Evolutionary conservation across 805 yeast species (phyloP).

Genomic region (Phaffomyces thermotolerans): DNA sequence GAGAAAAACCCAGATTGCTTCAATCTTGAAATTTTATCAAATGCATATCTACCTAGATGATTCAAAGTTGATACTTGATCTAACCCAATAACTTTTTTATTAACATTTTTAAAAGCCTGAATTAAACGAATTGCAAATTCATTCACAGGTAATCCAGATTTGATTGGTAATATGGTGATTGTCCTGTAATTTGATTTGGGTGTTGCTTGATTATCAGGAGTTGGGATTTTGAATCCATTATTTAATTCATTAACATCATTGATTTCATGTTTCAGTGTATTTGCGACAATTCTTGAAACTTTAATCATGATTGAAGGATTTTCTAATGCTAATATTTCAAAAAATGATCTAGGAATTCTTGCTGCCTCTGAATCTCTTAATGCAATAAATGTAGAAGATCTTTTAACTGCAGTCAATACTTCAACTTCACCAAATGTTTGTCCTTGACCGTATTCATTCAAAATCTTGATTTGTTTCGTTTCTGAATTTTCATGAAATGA

Average conservation of each 20-base stretch:
- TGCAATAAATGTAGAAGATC: constrained; percentile 68
- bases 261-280: constrained; percentile 27
- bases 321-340: constrained; percentile 75
- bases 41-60: constrained; percentile 86
- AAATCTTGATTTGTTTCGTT: constrained; percentile 25
- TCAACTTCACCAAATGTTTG: constrained; percentile 94
- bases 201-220: constrained; percentile 8
- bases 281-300: constrained; percentile 81
- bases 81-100: constrained; percentile 67
- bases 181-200: constrained; percentile 59
- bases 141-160: constrained; percentile 74
- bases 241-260: constrained; percentile 10
- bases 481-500: constrained; percentile 31
- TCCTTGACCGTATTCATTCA: constrained; percentile 88
- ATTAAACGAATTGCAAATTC: constrained; percentile 75
- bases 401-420: constrained; percentile 72
- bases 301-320: constrained; percentile 89
- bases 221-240: constrained; percentile 24
- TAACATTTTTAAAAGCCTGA: constrained; percentile 64
- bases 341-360: constrained; percentile 81
- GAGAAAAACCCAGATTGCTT: constrained; percentile 87
- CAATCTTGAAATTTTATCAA: constrained; percentile 78
- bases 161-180: constrained; percentile 74
- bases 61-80: constrained; percentile 75
- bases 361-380: constrained; percentile 93